phyloP scores from a whole-genome alignment of 495 filamentous ascomycete species.

The Neurospora tetrasperma region DNA sequence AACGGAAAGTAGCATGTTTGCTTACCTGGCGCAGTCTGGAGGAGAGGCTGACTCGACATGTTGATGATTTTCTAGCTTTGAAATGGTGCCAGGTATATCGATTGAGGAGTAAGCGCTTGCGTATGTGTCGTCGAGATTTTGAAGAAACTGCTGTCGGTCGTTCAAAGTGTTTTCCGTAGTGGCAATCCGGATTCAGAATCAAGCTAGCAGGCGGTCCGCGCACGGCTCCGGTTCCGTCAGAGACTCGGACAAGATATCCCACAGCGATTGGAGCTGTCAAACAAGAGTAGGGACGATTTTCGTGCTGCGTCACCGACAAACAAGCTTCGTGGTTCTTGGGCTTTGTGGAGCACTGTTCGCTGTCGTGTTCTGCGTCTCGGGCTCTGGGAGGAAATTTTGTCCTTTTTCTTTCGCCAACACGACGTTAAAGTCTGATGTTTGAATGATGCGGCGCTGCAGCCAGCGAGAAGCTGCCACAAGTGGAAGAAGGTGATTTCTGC shows the following conservation, averaged over 20 bases:
- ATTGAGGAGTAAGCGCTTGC: background rate
- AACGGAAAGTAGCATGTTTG: background rate
- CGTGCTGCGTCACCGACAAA: background rate
- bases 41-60: constrained; percentile 95
- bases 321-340: background rate
- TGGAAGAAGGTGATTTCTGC: background rate
- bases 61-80: constrained; percentile 3
- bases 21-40: constrained; percentile 73
- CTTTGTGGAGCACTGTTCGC: background rate
- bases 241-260: background rate
- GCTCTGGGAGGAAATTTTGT: background rate
- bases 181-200: background rate
- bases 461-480: constrained; percentile 9
- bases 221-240: background rate
- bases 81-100: background rate
- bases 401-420: background rate
- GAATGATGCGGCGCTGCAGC: constrained; percentile 5
- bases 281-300: background rate
- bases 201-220: background rate
- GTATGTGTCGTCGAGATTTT: background rate
- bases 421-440: background rate
- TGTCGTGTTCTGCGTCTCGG: background rate
- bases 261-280: background rate
- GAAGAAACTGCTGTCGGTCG: background rate
- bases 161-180: background rate